Evolutionary conservation across 2,329 filamentous ascomycete species (phyloP).

Genomic region (Xylariaceae sp.): DNA sequence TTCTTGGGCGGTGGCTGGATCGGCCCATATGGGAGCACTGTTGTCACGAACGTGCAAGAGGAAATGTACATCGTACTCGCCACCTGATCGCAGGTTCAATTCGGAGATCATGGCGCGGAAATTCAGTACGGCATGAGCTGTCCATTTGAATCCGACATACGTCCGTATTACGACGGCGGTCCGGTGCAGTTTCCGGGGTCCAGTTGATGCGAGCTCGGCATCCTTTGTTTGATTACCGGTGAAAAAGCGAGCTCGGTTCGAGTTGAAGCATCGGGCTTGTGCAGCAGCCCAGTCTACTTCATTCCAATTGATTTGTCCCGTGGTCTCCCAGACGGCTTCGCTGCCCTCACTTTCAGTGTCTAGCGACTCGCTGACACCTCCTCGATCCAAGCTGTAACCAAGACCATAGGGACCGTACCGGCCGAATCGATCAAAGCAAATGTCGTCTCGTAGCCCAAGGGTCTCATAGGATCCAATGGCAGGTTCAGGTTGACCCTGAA

Average conservation of each 20-base stretch:
- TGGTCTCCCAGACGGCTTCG: conserved; percentile 51
- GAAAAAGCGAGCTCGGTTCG: conserved; percentile 60
- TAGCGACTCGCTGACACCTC: conserved; percentile 65
- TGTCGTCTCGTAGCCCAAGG: conserved; percentile 67
- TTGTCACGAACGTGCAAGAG: conserved; percentile 79
- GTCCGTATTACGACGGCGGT: conserved; percentile 76
- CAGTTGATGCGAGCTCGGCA: conserved; percentile 25
- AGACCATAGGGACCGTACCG: conserved; percentile 79
- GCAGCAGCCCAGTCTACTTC: conserved; percentile 51
- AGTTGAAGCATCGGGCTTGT: conserved; percentile 49
- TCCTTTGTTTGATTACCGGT: conserved; percentile 35
- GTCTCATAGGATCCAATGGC: conserved; percentile 71
- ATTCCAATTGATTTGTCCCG: conserved; percentile 52
- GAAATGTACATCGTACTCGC: conserved; percentile 78
- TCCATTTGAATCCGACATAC: conserved; percentile 75
- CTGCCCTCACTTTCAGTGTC: conserved; percentile 67
- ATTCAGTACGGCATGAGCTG: conserved; percentile 70
- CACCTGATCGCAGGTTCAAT: conserved; percentile 68
- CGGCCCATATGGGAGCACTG: conserved; percentile 74
- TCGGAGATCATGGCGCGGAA: conserved; percentile 78
- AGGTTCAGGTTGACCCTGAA: conserved; percentile 71
- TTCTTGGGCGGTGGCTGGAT: conserved; percentile 65
- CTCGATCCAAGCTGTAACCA: conserved; percentile 69
- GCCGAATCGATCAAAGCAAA: conserved; percentile 85
- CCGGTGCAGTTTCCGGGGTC: conserved; percentile 45